phyloP scores from a whole-genome alignment of 1,139 yeast genomes.

The Magnusiomyces paraingens region DNA sequence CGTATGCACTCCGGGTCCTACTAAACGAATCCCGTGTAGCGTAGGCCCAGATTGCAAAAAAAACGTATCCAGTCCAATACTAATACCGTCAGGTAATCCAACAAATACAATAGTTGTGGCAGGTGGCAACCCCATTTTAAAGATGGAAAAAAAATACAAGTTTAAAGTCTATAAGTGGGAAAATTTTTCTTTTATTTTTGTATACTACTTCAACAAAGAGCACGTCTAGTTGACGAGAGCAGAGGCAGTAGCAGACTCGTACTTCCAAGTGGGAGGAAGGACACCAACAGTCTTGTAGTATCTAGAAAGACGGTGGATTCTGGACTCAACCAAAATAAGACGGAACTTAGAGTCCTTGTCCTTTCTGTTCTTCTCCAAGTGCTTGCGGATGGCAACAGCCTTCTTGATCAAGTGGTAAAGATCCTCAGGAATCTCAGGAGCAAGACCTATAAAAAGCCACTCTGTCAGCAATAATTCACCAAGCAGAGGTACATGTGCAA shows the following conservation, averaged over 20 bases:
- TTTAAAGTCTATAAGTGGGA: neutral
- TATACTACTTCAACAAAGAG: neutral
- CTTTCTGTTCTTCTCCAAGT: slow-evolving; percentile 99
- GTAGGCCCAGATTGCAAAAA: neutral
- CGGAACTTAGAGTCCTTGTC: slow-evolving; percentile 99
- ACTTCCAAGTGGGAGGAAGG: slow-evolving; percentile 99
- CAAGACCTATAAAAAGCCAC: slow-evolving; percentile 47
- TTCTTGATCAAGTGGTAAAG: slow-evolving; percentile 98
- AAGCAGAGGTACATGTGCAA: slow-evolving; percentile 34
- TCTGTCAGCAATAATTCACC: slow-evolving; percentile 35
- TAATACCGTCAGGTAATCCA: neutral
- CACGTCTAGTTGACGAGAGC: slow-evolving; percentile 84
- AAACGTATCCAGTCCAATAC: neutral
- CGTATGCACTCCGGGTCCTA: neutral
- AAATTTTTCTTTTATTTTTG: neutral
- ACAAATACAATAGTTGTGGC: neutral
- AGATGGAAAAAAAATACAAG: neutral
- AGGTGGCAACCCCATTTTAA: neutral
- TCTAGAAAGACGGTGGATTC: slow-evolving; percentile 99
- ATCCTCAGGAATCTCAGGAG: slow-evolving; percentile 99
- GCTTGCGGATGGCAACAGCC: slow-evolving; percentile 99
- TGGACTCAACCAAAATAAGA: slow-evolving; percentile 98
- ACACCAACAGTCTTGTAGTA: slow-evolving; percentile 99
- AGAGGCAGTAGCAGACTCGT: slow-evolving; percentile 99
- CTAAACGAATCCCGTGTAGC: neutral